Evolutionary conservation across 2,329 filamentous ascomycete species (phyloP), one percentile per base, ranked within the genome.

Genomic region (Aspergillus brasiliensis): DNA sequence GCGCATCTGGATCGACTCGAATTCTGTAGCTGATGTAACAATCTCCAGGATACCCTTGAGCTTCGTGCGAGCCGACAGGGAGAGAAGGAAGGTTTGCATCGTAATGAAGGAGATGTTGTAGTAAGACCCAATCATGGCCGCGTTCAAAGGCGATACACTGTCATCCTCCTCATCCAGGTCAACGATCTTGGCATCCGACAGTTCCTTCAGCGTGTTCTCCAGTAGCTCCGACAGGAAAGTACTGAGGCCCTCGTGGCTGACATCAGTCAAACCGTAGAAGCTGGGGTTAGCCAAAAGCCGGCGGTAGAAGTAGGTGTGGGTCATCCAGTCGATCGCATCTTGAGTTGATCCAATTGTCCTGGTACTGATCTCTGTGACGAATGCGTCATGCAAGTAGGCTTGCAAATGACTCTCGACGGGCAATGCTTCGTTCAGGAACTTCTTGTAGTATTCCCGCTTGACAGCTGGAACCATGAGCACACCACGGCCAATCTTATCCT

Each of bases 81-180:
- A 99, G 58, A 99, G 83, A 54, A 99, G 82, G 83, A 99, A 94
- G 0, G 95, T 99, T 79, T 99, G 94, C 93, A 99, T 99, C 2
- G 95, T 99, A 75, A 97, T 91, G 80, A 97, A 98, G 5, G 94
- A 97, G 72, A 99, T 97, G 78, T 97, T 98, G 84, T 99, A 99
- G 83, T 99, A 98, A 1, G 95, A 92, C 8, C 91, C 92, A 72
- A 99, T 98, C 91, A 97, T 97, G 67, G 95, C 95, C 2, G 94
- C 91, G 75, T 99, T 98, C 69, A 97, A 86, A 13, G 95, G 93
- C 17, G 90, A 86, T 47, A 98, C 89, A 1, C 88, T 88, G 69
- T 96, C 94, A 72, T 98, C 94, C 52, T 96, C 92, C 72, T 97
- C 93, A 65, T 98, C 94, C 51, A 97, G 86, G 69, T 98, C 93